Percentiles rank a stretch among this genome's conserved stretches.
These are phyloP conservation scores for Phytophthora cryptogea DNA, from an alignment of 352 stramenopile species.

Conservation along the genomic window DNA sequence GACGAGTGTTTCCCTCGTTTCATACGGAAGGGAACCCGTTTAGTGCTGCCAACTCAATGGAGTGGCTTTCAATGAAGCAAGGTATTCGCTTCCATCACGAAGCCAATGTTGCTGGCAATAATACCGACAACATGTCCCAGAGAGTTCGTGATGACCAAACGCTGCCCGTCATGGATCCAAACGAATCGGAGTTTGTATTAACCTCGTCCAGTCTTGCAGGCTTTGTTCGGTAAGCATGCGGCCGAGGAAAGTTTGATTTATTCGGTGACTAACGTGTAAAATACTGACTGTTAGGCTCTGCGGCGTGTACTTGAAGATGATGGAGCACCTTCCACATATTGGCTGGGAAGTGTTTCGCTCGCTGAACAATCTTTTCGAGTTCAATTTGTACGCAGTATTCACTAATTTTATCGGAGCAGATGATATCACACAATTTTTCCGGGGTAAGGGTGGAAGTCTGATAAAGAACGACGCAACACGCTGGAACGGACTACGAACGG, in stretches of 20 bases:
- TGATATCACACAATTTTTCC: conserved; percentile 57
- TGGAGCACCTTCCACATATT: conserved; percentile 79
- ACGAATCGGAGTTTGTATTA: conserved; percentile 66
- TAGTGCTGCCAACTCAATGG: conserved; percentile 45
- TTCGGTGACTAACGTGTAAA: neutral
- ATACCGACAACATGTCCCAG: conserved; percentile 10
- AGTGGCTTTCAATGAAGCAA: conserved; percentile 67
- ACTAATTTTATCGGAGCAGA: conserved; percentile 60
- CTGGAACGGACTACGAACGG: conserved; percentile 48
- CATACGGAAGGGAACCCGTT: conserved; percentile 66
- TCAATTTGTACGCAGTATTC: conserved; percentile 79
- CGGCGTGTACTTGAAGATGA: conserved; percentile 88
- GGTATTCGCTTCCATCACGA: conserved; percentile 56
- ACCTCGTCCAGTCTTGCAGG: conserved; percentile 74
- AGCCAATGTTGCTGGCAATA: conserved; percentile 9
- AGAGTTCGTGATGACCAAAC: conserved; percentile 22
- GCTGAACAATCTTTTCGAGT: conserved; percentile 83
- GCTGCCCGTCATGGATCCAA: conserved; percentile 35
- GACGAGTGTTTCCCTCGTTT: conserved; percentile 73
- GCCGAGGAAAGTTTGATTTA: neutral
- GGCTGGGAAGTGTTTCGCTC: conserved; percentile 70
- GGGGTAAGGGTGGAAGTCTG: conserved; percentile 30
- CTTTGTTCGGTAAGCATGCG: conserved; percentile 60
- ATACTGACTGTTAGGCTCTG: conserved; percentile 52
- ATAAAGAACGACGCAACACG: conserved; percentile 31